Evolutionary conservation across 805 yeast species (phyloP), one percentile per base, ranked within the genome.

Genomic region (Saturnispora saitoi): DNA sequence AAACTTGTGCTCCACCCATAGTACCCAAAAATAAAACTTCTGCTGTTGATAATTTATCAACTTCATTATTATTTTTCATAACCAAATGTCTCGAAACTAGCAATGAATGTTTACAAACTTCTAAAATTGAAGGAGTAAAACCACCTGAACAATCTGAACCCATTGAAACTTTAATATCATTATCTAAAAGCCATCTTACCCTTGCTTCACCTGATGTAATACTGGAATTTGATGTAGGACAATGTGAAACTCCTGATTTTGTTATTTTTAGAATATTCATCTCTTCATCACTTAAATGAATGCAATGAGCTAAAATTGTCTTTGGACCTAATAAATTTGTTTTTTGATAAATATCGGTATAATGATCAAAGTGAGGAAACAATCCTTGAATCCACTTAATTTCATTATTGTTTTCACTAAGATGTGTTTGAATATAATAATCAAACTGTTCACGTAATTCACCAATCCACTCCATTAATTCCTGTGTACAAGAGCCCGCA

Each of bases 201-300:
- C 88, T 83, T 8, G 95, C 90, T 64, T 88, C 95, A 15, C 99
- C 99, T 10, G 95, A 83, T 0, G 95, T 81, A 49, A 91, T 74
- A 15, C 93, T 80, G 1, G 95, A 80, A 63, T 91, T 91, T 15
- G 95, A 86, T 10, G 88, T 79, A 2, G 99, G 99, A 67, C 99
- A 91, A 65, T 93, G 98, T 4, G 95, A 76, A 15, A 91, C 78
- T 11, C 96, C 95, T 30, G 87, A 69, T 5, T 76, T 67, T 19
- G 76, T 73, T 15, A 58, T 53, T 52, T 71, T 73, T 41, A 93
- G 70, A 19, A 85, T 51, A 15, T 72, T 65, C 38, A 80, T 70
- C 63, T 91, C 99, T 2, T 71, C 71, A 8, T 77, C 79, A 1
- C 77, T 55, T 47, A 91, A 68, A 59, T 90, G 95, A 34, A 93